Evolutionary conservation across 169 alveolate species (phyloP).

Genomic region (Cryptosporidium parvum): DNA sequence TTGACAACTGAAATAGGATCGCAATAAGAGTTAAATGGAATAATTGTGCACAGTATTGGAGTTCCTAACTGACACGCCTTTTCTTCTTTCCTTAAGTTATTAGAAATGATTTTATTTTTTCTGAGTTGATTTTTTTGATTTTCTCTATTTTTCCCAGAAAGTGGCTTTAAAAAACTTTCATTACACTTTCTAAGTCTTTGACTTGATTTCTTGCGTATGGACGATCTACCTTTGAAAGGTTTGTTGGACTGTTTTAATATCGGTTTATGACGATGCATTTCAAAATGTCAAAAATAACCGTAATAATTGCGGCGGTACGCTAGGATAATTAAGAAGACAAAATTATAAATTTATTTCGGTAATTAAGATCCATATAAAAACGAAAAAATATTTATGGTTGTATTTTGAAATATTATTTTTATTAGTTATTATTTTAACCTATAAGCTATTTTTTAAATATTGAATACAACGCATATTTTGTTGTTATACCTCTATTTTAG

Average conservation of each 20-base stretch:
- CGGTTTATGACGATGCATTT: slow-evolving; percentile 53
- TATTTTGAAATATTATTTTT: too few species aligned
- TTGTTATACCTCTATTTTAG: too few species aligned
- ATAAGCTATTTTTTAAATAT: too few species aligned
- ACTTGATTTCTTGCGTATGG: neutral
- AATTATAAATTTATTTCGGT: neutral
- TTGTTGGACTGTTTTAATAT: slow-evolving; percentile 46
- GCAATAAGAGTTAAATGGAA: slow-evolving; percentile 38
- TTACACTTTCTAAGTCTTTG: neutral
- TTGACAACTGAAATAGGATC: slow-evolving; percentile 9
- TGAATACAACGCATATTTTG: too few species aligned
- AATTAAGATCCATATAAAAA: neutral
- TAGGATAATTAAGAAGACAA: neutral
- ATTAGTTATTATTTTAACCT: too few species aligned
- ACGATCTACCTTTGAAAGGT: slow-evolving; percentile 45
- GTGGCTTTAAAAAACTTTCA: neutral
- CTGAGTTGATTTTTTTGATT: slow-evolving; percentile 55
- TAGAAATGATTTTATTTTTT: slow-evolving; percentile 16
- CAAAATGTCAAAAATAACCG: slow-evolving; percentile 26
- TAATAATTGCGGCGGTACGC: neutral
- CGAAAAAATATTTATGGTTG: neutral
- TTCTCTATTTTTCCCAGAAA: slow-evolving; percentile 25
- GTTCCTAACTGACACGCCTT: neutral
- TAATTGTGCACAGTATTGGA: slow-evolving; percentile 59
- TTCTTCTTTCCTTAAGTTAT: slow-evolving; percentile 2